Percentiles rank a stretch among this genome's conserved stretches.
These are phyloP conservation scores for Edaphochlamys debaryana DNA, from an alignment of 139 green algal species.

Conservation along the genomic window DNA sequence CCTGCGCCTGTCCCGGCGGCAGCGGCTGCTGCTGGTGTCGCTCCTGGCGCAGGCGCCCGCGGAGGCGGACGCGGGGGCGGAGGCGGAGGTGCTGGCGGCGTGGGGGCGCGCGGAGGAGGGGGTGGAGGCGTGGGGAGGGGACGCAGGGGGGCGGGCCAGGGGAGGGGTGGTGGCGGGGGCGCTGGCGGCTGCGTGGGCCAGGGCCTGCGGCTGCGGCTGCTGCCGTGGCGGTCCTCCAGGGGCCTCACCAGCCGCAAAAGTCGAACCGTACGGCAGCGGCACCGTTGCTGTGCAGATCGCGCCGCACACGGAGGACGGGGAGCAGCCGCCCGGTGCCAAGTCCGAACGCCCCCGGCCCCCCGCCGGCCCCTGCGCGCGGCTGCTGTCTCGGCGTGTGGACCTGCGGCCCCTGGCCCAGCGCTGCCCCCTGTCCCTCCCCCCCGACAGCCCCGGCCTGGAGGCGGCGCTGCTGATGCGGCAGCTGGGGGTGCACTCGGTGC, in stretches of 20 bases:
- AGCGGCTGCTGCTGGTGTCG: background rate
- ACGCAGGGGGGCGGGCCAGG: no score
- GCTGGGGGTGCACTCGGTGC: background rate
- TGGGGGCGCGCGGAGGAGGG: background rate
- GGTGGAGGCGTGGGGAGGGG: background rate
- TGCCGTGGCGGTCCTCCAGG: background rate
- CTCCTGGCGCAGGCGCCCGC: background rate
- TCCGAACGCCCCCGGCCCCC: no score
- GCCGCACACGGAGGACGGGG: no score
- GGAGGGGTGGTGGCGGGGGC: background rate
- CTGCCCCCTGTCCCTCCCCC: background rate
- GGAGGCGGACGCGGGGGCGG: background rate
- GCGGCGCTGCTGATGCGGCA: background rate
- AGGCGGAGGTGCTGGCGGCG: background rate
- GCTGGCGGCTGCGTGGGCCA: background rate
- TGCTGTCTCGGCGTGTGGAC: background rate
- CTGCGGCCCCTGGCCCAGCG: background rate
- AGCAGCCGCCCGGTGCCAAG: no score
- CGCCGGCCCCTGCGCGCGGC: background rate
- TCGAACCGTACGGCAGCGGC: no score
- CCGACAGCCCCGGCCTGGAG: background rate
- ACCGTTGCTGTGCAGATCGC: no score
- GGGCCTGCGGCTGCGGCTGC: background rate
- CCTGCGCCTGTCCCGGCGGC: background rate
- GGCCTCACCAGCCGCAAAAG: no score